Base-by-base conservation (phyloP, 352 stramenopile species). In the Plasmopara muralis region DNA sequence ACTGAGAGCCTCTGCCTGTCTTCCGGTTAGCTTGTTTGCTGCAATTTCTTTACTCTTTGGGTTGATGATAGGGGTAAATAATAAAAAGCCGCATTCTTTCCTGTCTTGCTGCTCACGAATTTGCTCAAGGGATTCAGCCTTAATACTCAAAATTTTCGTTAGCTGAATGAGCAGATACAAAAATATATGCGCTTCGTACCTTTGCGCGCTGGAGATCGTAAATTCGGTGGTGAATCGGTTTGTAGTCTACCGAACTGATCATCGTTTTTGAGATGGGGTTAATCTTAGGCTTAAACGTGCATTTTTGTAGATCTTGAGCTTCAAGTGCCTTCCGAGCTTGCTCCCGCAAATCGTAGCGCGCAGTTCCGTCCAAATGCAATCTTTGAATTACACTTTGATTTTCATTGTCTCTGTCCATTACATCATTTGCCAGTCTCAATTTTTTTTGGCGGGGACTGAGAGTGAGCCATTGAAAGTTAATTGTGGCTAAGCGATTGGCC, bases 221-320 rank as follows among this genome's bases (percentile, higher is more conserved):
- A 7, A 89, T 44, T 1, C 81, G 72, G 31, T 85, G 52, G 9
- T 89, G 76, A 48, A 92, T 81, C 8, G 82, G 82, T 37, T 83
- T 87, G 52, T 89, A 81, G 37, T 74, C 61, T 1, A 58, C 62
- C 18, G 53, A 49, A 20, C 47, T 69, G 3, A 72, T 53, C 47
- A 91, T 53, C 1, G 49, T 53, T 9, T 61, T 66, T 0, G 77
- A 88, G 0, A 50, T 55, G 4, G 53, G 30, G 41, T 89, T 92
- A 53, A 89, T 88, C 30, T 66, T 58, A 6, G 82, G 78, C 10
- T 69, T 71, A 48, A 92, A 92, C 0, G 78, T 89, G 40, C 78
- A 92, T 18, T 79, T 66, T 13, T 66, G 55, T 16, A 92, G 42
- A 12, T 63, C 37, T 8, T 80, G 63, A 12, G 62, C 57, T 31